Base-by-base conservation (phyloP, 768 basidiomycete species). In the Rhodotorula graminis region DNA sequence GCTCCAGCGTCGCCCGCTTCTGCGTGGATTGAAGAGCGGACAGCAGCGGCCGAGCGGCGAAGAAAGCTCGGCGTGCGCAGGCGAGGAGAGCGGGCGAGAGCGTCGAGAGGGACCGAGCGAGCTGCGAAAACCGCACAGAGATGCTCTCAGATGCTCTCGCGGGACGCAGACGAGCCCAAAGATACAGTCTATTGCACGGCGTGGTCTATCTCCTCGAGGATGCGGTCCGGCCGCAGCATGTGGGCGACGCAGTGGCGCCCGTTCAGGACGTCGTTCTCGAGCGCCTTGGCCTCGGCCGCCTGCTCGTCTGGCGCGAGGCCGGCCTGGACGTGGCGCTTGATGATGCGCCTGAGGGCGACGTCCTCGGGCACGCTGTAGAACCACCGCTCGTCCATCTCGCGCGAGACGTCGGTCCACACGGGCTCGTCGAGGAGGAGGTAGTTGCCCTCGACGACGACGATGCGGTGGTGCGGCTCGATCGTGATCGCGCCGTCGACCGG, bases 251-350 rank as follows among this genome's bases (percentile, higher is more conserved):
- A 29, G 12, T 44, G 27, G 44, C 23, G 25, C 27, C 40, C 59
- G 18, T 61, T 61, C 25, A 61, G 59, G 19, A 61, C 59, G 59
- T 61, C 59, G 59, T 61, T 61, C 27, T 42, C 59, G 27, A 61
- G 59, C 14, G 59, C 59, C n/a, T 61, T 61, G 6, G 42, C 59
- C 40, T 61, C 59, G 1, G 59, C 59, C 16, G 59, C 59, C 42
- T 42, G 11, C 27, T n/a, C 44, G 59, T 61, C 59, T 16, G 42
- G 40, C 44, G 59, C 59, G 21, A 61, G n/a, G 3, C 59, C 59
- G 15, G 59, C 42, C 42, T 25, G 40, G 44, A 61, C 44, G 25
- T 61, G 59, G 2, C 59, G 59, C 42, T 61, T n/a, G n/a, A 61
- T 46, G 42, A 61, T 37, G 27, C 59, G 42, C 5, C 44, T 7